phyloP scores from a whole-genome alignment of 192 early-diverging fungal genomes.

The Kappamyces sp. region DNA sequence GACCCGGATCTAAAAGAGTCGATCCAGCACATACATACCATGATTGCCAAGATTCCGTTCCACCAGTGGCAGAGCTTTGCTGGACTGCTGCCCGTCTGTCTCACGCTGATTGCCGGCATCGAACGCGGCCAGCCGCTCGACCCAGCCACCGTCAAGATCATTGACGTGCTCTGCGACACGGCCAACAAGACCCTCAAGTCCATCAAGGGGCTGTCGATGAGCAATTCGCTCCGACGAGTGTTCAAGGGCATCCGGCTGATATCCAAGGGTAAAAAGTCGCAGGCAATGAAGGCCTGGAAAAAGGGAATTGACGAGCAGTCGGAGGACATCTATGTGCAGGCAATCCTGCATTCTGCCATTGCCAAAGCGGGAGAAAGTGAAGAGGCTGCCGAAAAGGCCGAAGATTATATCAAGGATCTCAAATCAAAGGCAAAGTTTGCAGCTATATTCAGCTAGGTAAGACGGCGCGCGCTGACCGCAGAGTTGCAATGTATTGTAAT shows the following conservation, averaged over 20 bases:
- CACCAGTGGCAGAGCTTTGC: slow-evolving; percentile 11
- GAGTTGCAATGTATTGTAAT: too few species aligned
- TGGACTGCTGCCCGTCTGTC: not conserved
- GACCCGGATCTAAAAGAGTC: not conserved
- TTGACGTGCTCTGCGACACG: slow-evolving; percentile 9
- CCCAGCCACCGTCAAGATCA: not conserved
- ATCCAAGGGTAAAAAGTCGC: slow-evolving; percentile 1
- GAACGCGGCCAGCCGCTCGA: not conserved
- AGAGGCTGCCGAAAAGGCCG: slow-evolving; percentile 4
- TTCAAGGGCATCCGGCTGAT: slow-evolving; percentile 20
- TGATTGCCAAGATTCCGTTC: slow-evolving; percentile 9
- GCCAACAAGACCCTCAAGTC: slow-evolving; percentile 11
- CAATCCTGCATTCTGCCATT: slow-evolving; percentile 4
- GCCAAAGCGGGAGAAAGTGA: slow-evolving; percentile 5
- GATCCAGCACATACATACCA: not conserved
- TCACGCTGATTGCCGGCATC: not conserved
- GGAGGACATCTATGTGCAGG: slow-evolving; percentile 8
- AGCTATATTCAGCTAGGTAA: not conserved
- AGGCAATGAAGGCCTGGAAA: slow-evolving; percentile 8
- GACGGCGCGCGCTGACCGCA: too few species aligned
- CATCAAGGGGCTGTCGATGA: slow-evolving; percentile 10
- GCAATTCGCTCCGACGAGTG: slow-evolving; percentile 10
- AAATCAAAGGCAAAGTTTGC: slow-evolving; percentile 8
- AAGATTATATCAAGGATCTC: slow-evolving; percentile 12
- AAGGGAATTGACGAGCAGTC: slow-evolving; percentile 13